Base-by-base conservation (phyloP, 345 rosid genomes). In the Brassica juncea region DNA sequence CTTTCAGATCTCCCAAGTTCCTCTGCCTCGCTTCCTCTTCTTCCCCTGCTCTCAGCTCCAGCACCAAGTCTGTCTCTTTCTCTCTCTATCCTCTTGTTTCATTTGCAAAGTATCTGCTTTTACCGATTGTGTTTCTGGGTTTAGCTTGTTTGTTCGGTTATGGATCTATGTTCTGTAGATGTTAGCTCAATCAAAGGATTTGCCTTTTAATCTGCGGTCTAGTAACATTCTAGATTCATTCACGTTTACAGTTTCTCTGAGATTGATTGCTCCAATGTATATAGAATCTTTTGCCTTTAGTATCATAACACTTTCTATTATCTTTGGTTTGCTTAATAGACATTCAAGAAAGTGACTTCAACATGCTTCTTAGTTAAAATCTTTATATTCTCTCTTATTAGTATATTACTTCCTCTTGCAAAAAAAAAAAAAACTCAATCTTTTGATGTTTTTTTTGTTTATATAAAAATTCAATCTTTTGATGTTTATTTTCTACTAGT, bases 1-100 rank as follows among this genome's bases (percentile, higher is more conserved):
- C 86, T 49, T 66, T 77, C 86, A 88, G 98, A 86, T 94, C 97
- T 88, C 88, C 97, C n/a, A 87, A 83, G 84, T 81, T 92, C 70
- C 78, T 77, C 32, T 88, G 74, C 35, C 81, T 66, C 70, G 84
- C 84, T 76, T 81, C 84, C 0, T 71, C 93, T 85, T 16, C 68
- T 44, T 90, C 96, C 62, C 91, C 97, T 8, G 87, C 96, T 11
- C 86, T 92, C 66, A 86, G 86, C 70, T 84, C 96, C 57, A 83
- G 86, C 44, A 37, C 91, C 70, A 89, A 84, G 97, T 60, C 88
- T 82, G 61, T 65, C 44, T 63, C 32, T 66, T 8, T 35, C 54
- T 66, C 52, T 34, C 59, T 16, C 7, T 5, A 77, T 37, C 74
- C 21, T 49, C 65, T 4, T 54, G 30, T 27, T 31, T 82, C 66